Evolutionary conservation across 495 filamentous ascomycete genomes (phyloP), one percentile per base, ranked within the genome.

Genomic region (Trypethelium eluteriae): DNA sequence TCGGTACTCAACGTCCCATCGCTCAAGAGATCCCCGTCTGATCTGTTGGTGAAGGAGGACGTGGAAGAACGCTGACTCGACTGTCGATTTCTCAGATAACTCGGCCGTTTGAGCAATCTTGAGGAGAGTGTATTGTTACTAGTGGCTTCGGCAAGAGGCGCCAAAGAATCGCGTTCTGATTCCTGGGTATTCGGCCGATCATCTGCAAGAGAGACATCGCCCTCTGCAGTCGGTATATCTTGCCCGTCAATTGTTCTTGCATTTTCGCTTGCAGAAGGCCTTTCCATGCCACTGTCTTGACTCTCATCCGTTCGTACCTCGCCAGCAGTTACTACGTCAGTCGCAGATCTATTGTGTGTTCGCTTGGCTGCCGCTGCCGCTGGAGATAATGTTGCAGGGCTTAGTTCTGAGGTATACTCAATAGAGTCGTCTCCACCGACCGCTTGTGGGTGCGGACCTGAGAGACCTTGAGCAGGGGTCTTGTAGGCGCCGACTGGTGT

Each of bases 1-100:
- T 96, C 92, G 18, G 87, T 88, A n/a, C 89, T 89, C 44, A 90
- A 68, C 2, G 88, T 90, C 5, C 82, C 83, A 72, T 92, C 90
- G 69, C 87, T 92, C 38, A 59, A 36, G 14, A 7, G 34, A 10
- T 87, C 85, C 9, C 81, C 76, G 35, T 77, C 73, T 73, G 83
- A 82, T 75, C 71, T 84, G 57, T 87, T 87, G n/a, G 83, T 76
- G 39, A 87, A 79, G 1, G 90, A 92, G 0, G 92, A 94, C 16
- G 85, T 81, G 3, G 90, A 93, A 34, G 90, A 91, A 38, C 88
- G 85, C 75, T 92, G 85, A 69, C 89, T 88, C n/a, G 83, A 83
- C 71, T 90, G 84, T 35, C 92, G 85, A 72, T 84, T 89, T 46
- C 81, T 84, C 39, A 94, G 75, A 73, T 86, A 93, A 70, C 86